Conservation (phyloP, 371 early-diverging fungal genomes). For the Umbelopsis sp. region DNA sequence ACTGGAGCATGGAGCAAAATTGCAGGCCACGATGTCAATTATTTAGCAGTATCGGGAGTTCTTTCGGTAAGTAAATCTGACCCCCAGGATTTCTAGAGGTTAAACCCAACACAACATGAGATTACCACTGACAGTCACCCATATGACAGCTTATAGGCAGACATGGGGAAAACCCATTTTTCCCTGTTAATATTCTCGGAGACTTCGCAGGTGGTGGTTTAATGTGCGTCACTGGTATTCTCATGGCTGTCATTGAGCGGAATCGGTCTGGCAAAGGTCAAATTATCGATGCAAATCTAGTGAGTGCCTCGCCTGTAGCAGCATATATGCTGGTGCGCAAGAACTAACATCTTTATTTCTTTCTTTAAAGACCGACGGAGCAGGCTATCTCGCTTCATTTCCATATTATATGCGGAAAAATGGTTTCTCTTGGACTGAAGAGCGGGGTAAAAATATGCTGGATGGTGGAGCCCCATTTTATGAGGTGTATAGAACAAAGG, state of each 20-base stretch:
- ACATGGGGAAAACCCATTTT: slow-evolving; percentile 59
- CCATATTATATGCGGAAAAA: slow-evolving; percentile 64
- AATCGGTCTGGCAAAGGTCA: slow-evolving; percentile 69
- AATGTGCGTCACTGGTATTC: slow-evolving; percentile 71
- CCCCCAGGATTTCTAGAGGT: neutral
- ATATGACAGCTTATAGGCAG: slow-evolving; percentile 58
- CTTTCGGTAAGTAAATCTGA: slow-evolving; percentile 46
- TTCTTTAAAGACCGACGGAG: slow-evolving; percentile 49
- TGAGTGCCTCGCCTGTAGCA: slow-evolving; percentile 27
- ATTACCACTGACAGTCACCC: neutral
- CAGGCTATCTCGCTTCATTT: slow-evolving; percentile 57
- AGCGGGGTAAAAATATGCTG: slow-evolving; percentile 66
- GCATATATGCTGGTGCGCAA: too few relatives aligned
- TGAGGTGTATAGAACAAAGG: slow-evolving; percentile 72
- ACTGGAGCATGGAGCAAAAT: slow-evolving; percentile 54
- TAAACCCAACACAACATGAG: neutral
- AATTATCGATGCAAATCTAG: slow-evolving; percentile 74
- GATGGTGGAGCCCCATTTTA: slow-evolving; percentile 80
- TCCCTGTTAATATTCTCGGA: slow-evolving; percentile 70
- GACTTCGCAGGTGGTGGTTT: slow-evolving; percentile 83
- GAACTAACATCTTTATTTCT: neutral
- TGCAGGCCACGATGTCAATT: slow-evolving; percentile 84
- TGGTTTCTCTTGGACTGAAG: slow-evolving; percentile 56
- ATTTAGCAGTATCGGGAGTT: slow-evolving; percentile 72
- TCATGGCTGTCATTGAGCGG: slow-evolving; percentile 69